These are phyloP conservation scores for Aspergillus novofumigatus DNA, from an alignment of 2,329 filamentous ascomycete species.

Conservation along the genomic window DNA sequence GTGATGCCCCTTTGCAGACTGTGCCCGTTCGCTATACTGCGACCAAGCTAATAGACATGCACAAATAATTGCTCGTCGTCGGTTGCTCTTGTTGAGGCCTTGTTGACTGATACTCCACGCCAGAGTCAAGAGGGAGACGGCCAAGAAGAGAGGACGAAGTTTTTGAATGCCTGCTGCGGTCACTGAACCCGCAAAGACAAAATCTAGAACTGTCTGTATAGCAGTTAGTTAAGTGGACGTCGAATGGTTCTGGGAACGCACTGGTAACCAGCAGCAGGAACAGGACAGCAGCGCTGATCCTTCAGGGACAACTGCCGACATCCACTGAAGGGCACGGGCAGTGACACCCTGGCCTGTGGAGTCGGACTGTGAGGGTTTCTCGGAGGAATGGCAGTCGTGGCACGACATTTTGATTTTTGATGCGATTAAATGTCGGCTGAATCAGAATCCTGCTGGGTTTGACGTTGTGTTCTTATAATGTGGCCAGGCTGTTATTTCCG, in stretches of 20 bases:
- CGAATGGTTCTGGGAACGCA: no score
- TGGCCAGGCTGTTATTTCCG: background rate
- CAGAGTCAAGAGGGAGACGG: constrained; percentile 11
- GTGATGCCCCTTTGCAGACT: constrained; percentile 4
- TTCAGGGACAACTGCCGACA: constrained; percentile 9
- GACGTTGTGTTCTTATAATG: background rate
- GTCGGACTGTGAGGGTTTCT: background rate
- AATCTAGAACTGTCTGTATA: constrained; percentile 12
- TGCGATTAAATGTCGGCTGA: background rate
- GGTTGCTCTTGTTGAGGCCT: constrained; percentile 12
- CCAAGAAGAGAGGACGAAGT: constrained; percentile 11
- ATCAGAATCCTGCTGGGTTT: no score
- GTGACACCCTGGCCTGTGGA: background rate
- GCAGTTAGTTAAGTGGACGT: no score
- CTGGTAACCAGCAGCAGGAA: constrained; percentile 15
- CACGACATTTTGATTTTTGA: background rate
- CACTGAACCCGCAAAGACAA: constrained; percentile 15
- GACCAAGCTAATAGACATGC: constrained; percentile 10
- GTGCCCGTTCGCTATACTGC: constrained; percentile 6
- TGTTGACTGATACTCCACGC: constrained; percentile 8
- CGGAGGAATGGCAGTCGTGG: background rate
- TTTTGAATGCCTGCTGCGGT: constrained; percentile 11
- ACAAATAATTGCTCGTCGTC: constrained; percentile 12
- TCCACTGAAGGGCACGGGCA: background rate
- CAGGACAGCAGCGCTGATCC: constrained; percentile 13